Conservation (phyloP, 768 basidiomycete species). For the Hydnomerulius pinastri region DNA sequence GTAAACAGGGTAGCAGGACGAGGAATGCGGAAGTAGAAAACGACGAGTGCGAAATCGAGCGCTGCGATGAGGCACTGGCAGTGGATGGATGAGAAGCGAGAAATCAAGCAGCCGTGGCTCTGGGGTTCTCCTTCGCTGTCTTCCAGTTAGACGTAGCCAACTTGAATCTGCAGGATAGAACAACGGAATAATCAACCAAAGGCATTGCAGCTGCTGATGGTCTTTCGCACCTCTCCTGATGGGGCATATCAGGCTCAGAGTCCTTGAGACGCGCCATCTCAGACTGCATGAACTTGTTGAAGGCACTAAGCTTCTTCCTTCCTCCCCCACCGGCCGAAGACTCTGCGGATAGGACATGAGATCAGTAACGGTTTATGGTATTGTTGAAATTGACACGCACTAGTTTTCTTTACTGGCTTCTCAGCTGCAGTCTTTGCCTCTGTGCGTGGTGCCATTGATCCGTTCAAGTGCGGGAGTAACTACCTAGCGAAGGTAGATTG, state of each 20-base stretch:
- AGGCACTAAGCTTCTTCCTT: slow-evolving; percentile 66
- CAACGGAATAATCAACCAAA: slow-evolving; percentile 4
- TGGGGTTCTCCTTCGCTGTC: slow-evolving; percentile 67
- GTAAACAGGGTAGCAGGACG: slow-evolving; percentile 20
- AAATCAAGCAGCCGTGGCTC: slow-evolving; percentile 31
- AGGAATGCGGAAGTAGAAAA: slow-evolving; percentile 5
- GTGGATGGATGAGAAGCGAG: background rate
- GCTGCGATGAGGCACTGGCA: slow-evolving; percentile 3
- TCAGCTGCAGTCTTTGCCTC: slow-evolving; percentile 42
- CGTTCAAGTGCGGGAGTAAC: slow-evolving; percentile 10
- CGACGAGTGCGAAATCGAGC: slow-evolving; percentile 2
- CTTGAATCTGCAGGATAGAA: slow-evolving; percentile 55
- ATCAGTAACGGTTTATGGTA: slow-evolving; percentile 16
- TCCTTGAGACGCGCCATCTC: slow-evolving; percentile 82
- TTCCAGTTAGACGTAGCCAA: slow-evolving; percentile 79
- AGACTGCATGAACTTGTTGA: slow-evolving; percentile 80
- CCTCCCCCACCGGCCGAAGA: slow-evolving; percentile 50
- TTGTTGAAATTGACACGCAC: slow-evolving; percentile 37
- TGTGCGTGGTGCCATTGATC: slow-evolving; percentile 46
- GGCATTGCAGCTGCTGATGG: background rate
- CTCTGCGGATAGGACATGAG: slow-evolving; percentile 40
- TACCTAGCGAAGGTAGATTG: slow-evolving; percentile 11
- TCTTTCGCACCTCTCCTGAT: slow-evolving; percentile 66
- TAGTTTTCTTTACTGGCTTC: slow-evolving; percentile 54
- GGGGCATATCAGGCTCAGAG: slow-evolving; percentile 66